These are phyloP conservation scores for Inosperma sp. DNA, from an alignment of 768 basidiomycete genomes.

Conservation along the genomic window DNA sequence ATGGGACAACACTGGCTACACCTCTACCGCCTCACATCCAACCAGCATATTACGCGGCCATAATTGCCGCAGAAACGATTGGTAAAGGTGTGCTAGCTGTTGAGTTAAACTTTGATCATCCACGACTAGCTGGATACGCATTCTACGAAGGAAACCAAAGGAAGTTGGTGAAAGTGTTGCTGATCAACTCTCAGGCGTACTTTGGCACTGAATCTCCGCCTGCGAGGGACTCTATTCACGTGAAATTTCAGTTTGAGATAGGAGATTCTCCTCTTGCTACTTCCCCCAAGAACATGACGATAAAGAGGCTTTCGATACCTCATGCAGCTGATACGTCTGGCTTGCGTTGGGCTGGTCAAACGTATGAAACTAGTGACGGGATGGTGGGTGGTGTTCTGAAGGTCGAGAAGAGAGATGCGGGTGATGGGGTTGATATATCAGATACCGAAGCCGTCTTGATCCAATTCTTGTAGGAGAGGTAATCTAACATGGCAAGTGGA, in stretches of 20 bases:
- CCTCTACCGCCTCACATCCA: slow-evolving; percentile 59
- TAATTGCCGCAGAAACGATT: slow-evolving; percentile 56
- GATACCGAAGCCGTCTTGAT: slow-evolving; percentile 47
- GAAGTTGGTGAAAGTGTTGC: slow-evolving; percentile 43
- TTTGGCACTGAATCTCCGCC: slow-evolving; percentile 28
- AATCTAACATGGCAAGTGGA: no score
- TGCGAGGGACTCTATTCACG: slow-evolving; percentile 37
- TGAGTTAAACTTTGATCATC: slow-evolving; percentile 47
- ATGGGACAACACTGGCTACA: slow-evolving; percentile 45
- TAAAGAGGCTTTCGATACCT: slow-evolving; percentile 49
- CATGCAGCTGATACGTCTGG: slow-evolving; percentile 48
- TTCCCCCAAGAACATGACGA: slow-evolving; percentile 30
- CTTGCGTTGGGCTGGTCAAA: slow-evolving; percentile 55
- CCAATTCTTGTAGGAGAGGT: no score
- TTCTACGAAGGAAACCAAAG: slow-evolving; percentile 42
- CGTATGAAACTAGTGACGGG: slow-evolving; percentile 48
- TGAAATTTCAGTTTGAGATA: slow-evolving; percentile 37
- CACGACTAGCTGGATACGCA: slow-evolving; percentile 55
- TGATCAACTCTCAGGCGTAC: slow-evolving; percentile 58
- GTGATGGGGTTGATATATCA: slow-evolving; percentile 40
- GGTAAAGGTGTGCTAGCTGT: slow-evolving; percentile 38
- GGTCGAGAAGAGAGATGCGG: slow-evolving; percentile 26
- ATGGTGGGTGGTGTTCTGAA: slow-evolving; percentile 34
- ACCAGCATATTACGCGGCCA: slow-evolving; percentile 60
- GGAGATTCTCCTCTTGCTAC: slow-evolving; percentile 12